Percentiles rank a stretch among this genome's conserved stretches.
Conservation (phyloP, 441 rosid genomes). For the Daphne laureola region DNA sequence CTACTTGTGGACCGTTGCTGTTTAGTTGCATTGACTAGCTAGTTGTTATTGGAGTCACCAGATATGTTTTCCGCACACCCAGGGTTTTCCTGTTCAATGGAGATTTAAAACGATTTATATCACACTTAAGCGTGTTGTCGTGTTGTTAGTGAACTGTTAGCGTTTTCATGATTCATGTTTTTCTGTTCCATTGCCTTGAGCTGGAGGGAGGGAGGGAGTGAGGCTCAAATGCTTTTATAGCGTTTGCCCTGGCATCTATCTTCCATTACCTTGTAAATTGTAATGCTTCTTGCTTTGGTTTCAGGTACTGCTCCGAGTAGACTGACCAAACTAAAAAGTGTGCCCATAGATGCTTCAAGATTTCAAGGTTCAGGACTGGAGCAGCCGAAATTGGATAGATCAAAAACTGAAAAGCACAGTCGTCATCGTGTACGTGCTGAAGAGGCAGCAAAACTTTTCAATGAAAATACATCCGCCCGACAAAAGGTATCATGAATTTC, state of each 20-base stretch:
- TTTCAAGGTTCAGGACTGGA: conserved; percentile 32
- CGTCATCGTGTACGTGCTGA: conserved; percentile 50
- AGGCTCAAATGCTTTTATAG: neutral
- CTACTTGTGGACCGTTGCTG: too few species aligned
- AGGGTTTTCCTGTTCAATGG: too few species aligned
- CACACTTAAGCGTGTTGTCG: neutral
- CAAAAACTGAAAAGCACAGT: conserved; percentile 61
- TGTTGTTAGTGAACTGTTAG: neutral
- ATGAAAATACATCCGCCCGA: conserved; percentile 56
- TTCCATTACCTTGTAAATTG: conserved; percentile 11
- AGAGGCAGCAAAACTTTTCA: conserved; percentile 78
- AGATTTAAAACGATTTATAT: too few species aligned
- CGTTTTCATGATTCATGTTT: neutral
- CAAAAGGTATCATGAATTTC: conserved; percentile 46
- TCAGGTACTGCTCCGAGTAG: conserved; percentile 33
- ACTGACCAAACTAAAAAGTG: conserved; percentile 27
- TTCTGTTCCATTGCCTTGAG: neutral
- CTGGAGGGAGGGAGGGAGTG: conserved; percentile 9
- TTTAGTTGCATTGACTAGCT: too few species aligned
- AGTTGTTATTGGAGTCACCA: too few species aligned
- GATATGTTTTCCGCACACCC: too few species aligned
- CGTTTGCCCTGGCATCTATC: neutral
- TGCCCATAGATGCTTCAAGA: conserved; percentile 27
- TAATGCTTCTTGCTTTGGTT: conserved; percentile 12
- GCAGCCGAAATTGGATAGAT: conserved; percentile 49